Conservation (phyloP, 2,329 filamentous ascomycete species). For the Colletotrichum sp. region DNA sequence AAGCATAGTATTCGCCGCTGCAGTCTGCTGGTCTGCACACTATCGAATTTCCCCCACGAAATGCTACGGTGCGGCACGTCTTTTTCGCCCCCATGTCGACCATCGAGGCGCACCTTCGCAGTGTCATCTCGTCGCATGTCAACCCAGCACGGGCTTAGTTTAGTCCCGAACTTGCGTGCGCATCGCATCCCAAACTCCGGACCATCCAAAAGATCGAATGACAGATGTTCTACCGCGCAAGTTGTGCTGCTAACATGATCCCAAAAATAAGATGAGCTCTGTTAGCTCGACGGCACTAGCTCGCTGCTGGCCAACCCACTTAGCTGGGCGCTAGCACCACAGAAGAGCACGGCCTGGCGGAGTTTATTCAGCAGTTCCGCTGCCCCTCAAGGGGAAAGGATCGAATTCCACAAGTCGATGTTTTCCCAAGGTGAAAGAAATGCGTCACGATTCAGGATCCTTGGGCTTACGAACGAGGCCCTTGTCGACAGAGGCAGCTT, state of each 20-base stretch:
- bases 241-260: neutral
- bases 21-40: neutral
- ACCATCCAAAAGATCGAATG: neutral
- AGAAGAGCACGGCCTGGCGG: neutral
- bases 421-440: neutral
- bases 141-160: neutral
- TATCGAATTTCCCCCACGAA: slow-evolving; percentile 15
- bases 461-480: neutral
- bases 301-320: neutral
- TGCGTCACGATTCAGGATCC: neutral
- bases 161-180: neutral
- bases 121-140: neutral
- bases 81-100: neutral
- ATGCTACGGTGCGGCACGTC: slow-evolving; percentile 6
- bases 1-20: neutral
- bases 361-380: neutral
- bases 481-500: neutral
- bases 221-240: neutral
- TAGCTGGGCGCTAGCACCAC: neutral
- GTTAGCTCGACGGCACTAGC: neutral
- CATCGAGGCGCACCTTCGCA: neutral
- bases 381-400: neutral
- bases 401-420: neutral
- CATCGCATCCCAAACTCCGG: neutral
- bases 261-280: slow-evolving; percentile 3